A percentile compares a stretch with the other conserved stretches of the same genome.
Conservation (phyloP, 768 basidiomycete species). For the Melanogaster broomeanus region DNA sequence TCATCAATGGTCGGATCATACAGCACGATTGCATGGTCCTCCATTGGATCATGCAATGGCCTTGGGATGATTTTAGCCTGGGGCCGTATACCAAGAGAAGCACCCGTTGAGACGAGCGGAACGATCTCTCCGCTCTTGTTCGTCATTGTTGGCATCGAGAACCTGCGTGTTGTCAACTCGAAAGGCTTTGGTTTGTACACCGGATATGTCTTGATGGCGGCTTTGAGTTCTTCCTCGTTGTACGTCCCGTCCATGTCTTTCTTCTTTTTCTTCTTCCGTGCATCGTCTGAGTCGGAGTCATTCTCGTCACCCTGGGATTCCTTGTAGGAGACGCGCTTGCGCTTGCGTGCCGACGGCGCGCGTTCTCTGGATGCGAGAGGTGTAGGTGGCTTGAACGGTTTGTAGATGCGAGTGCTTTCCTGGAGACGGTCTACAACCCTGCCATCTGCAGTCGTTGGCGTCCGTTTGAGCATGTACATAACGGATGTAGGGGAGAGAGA, state of each 20-base stretch:
- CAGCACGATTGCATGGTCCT: constrained; percentile 94
- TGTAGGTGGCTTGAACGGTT: constrained; percentile 80
- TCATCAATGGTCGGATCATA: constrained; percentile 97
- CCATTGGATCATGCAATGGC: constrained; percentile 96
- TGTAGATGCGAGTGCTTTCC: constrained; percentile 72
- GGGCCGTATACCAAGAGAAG: constrained; percentile 84
- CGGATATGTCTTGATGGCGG: constrained; percentile 69
- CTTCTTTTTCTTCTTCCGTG: constrained; percentile 62
- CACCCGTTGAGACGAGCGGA: constrained; percentile 56
- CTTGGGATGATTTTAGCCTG: constrained; percentile 80
- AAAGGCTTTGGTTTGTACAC: constrained; percentile 83
- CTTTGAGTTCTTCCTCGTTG: constrained; percentile 63
- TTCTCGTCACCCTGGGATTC: constrained; percentile 60
- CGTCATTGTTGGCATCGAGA: constrained; percentile 82
- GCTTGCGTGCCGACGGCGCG: constrained; percentile 72
- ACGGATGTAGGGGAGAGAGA: neutral
- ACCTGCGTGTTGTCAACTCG: constrained; percentile 58
- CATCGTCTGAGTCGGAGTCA: constrained; percentile 55
- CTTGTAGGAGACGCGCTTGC: constrained; percentile 88
- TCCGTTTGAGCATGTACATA: constrained; percentile 62
- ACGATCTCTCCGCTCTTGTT: constrained; percentile 69
- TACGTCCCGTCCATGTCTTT: constrained; percentile 61
- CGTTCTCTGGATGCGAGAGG: constrained; percentile 45
- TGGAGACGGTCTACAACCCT: constrained; percentile 65
- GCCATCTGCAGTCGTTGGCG: constrained; percentile 71